Conservation (phyloP, 371 early-diverging fungal genomes). For the Apophysomyces ossiformis region DNA sequence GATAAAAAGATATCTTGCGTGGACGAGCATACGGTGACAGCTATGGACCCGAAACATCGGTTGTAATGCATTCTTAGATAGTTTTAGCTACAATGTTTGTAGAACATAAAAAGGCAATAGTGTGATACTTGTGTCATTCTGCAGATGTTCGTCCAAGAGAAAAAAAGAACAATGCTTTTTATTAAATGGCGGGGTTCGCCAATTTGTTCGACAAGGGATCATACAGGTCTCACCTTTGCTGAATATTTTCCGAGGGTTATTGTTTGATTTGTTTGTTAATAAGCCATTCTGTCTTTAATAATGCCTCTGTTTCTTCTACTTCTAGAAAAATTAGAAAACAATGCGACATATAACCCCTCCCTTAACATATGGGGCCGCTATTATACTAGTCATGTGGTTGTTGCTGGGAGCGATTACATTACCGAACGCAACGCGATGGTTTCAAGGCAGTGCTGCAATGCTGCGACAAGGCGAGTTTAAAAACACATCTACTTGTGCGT, state of each 20-base stretch:
- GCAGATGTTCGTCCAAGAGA: neutral
- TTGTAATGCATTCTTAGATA: neutral
- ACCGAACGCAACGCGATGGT: slow-evolving; percentile 28
- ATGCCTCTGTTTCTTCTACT: neutral
- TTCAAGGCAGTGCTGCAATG: slow-evolving; percentile 17
- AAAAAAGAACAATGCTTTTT: neutral
- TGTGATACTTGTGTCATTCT: too few relatives aligned
- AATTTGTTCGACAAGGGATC: neutral
- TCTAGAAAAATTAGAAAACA: neutral
- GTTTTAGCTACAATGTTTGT: neutral
- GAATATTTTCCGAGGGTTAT: neutral
- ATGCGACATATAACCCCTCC: slow-evolving; percentile 23
- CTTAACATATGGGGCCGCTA: slow-evolving; percentile 22
- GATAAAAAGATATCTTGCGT: slow-evolving; percentile 47
- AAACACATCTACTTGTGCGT: too few relatives aligned
- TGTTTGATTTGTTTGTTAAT: slow-evolving; percentile 3
- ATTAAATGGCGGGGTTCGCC: neutral
- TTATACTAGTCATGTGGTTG: slow-evolving; percentile 26
- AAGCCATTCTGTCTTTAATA: neutral
- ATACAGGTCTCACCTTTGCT: slow-evolving; percentile 7
- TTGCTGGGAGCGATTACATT: slow-evolving; percentile 28
- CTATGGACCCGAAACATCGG: slow-evolving; percentile 21
- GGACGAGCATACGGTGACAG: slow-evolving; percentile 23
- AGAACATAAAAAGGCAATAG: neutral
- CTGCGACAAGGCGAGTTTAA: slow-evolving; percentile 24